A percentile compares a stretch with the other conserved stretches of the same genome.
These are phyloP conservation scores for Erodium chrysanthum DNA, from an alignment of 441 rosid species.

Conservation along the genomic window DNA sequence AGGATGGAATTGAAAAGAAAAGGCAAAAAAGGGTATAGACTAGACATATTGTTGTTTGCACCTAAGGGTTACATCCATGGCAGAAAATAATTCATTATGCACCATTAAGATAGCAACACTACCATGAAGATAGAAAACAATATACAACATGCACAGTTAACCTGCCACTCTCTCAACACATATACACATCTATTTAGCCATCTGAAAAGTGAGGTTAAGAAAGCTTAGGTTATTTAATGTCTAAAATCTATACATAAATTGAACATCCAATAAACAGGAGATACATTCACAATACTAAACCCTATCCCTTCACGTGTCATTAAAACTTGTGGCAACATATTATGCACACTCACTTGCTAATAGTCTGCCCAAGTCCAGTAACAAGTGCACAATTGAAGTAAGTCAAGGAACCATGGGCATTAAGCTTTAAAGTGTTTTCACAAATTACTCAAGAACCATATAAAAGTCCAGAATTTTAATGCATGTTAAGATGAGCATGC, in stretches of 20 bases:
- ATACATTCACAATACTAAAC: background rate
- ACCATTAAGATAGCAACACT: no score
- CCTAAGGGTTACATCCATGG: background rate
- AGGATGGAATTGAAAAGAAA: constrained; percentile 1
- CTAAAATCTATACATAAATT: background rate
- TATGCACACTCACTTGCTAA: background rate
- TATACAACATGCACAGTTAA: background rate
- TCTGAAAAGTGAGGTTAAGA: background rate
- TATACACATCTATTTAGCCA: background rate
- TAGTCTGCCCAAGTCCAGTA: background rate
- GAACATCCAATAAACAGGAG: background rate
- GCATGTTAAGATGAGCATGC: background rate
- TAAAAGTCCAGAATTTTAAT: background rate
- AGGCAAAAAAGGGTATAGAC: background rate
- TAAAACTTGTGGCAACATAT: background rate
- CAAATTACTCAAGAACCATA: background rate
- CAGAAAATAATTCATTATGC: background rate
- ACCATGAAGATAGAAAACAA: background rate
- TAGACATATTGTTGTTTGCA: background rate
- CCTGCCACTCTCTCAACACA: no score
- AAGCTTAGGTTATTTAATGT: background rate
- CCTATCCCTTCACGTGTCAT: background rate
- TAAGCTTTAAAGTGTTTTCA: background rate
- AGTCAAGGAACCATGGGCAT: background rate
- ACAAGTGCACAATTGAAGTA: no score